Evolutionary conservation across 768 basidiomycete genomes (phyloP), one percentile per base, ranked within the genome.

Genomic region (Leucogyrophana mollusca): DNA sequence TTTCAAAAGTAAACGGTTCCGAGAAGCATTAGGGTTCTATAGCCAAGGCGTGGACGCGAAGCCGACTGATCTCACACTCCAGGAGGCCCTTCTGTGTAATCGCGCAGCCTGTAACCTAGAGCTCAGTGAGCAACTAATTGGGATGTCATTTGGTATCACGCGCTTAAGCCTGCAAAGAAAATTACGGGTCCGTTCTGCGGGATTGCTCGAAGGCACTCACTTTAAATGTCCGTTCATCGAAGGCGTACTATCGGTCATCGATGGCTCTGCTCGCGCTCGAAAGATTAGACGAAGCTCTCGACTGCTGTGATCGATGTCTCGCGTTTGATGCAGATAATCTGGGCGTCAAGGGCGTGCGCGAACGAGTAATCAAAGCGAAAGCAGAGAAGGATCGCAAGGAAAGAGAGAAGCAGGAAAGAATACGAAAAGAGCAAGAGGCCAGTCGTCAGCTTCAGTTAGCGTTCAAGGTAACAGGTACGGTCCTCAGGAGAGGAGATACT

Each of bases 31-130:
- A 7, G 81, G 83, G 1, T 96, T 97, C 64, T 99, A 98, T 64
- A 83, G 85, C 0, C 90, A 94, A 62, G 95, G 88, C 1, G 56
- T 98, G 20, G 90, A 94, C 46, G 90, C 87, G 16, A 82, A 88
- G 46, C 90, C 94, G 9, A 78, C 80, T 21, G 82, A 90, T 53
- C 46, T 52, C 7, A 50, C 55, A 11, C 56, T 91, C 9, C 70
- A 70, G 36, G 86, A 87, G 53, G 83, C 83, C 0, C 71, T 99
- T 17, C 70, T 90, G 35, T 83, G 85, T 60, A 99, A 99, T 66
- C 80, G 94, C 34, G 93, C 95, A 4, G 94, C 93, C 6, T 94
- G 91, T 52, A 94, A 98, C 60, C 75, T 98, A 14, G 90, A 91
- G 61, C 76, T 94, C 16, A 71, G 93, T 92, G 54, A 58, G 86